Base-by-base conservation (phyloP, 2,329 filamentous ascomycete genomes). In the Colletotrichum eleusines region DNA sequence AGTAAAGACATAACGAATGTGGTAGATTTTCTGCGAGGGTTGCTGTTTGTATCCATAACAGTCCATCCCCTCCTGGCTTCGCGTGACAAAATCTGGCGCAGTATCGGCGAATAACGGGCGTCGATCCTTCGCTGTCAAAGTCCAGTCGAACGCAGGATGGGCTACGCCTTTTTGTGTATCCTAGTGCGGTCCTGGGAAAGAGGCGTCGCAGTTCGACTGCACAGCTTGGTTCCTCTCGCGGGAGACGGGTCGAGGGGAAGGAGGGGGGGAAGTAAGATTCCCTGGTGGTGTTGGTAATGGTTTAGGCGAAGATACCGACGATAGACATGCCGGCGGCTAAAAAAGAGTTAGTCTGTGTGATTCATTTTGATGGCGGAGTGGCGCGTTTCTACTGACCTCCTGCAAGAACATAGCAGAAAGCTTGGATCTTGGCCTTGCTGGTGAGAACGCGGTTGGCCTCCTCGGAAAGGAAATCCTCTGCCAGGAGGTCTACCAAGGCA, bases 401-500 rank as follows among this genome's bases (percentile, higher is more conserved):
- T 3, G 84, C 75, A 42, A 88, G 79, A 18, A 88, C 83, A 74
- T 77, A 88, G 63, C 74, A 72, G 75, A 90, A 89, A 0, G 88
- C 89, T 2, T 76, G 74, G 38, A 84, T 86, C 80, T 87, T 88
- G 63, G 86, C 83, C 73, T 83, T 86, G 75, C 82, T 84, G 3
- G 79, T 85, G 82, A 90, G 79, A 2, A 82, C 77, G n/a, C 78
- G 77, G 60, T 82, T 79, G 0, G 85, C 85, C 75, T 89, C 86
- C 63, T 89, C 87, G 0, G 88, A 90, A 23, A 91, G 80, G 80
- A 91, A 91, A 76, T 91, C 89, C 74, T 91, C 89, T 5, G 88
- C 88, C 44, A 91, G 79, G 38, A 91, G 79, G 76, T 91, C 89
- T 2, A 91, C 89, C 8, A 91, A 80, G 2, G 89, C 87, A 50